Base-by-base conservation (phyloP, 225 moss, liverwort and hornwort genomes). In the Climacium dendroides region DNA sequence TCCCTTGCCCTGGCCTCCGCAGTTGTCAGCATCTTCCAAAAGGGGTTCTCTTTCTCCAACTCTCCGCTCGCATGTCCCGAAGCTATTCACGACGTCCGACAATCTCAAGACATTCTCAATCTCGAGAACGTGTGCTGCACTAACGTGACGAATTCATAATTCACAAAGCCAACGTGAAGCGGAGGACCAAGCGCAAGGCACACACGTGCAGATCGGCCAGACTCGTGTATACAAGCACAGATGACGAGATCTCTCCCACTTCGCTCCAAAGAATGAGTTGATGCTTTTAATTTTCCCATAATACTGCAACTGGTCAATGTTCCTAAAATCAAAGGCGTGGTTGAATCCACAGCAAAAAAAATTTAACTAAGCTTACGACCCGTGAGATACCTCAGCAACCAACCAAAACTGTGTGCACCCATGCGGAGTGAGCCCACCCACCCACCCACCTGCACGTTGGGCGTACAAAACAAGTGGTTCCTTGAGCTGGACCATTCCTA, bases 331-430 rank as follows among this genome's bases (percentile, higher is more conserved):
- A 78, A 92, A 90, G 85, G 89, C 74, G 93, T 93, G 93, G 91
- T 91, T 91, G 90, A 93, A 93, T 93, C 93, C 91, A 91, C 91
- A 87, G 91, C 91, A 79, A 91, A 89, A 89, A 88, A n/a, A n/a
- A n/a, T n/a, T 84, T 70, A 78, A n/a, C 85, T 80, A 70, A 72
- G n/a, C n/a, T n/a, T n/a, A n/a, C n/a, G 32, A 89, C 87, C 75
- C 85, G 58, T 37, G 85, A 66, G 77, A 83, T 79, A 86, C 81
- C 83, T 65, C 85, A 72, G 87, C 75, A 87, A 81, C 87, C 84
- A 90, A 82, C 90, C 79, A 87, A 89, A 89, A 92, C 45, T 80
- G 80, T 35, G 88, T 77, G 82, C 86, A 34, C 58, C n/a, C 34
- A 86, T 24, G 43, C 24, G 79, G 73, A 57, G 63, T 48, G 57